Percentiles rank a stretch among this genome's conserved stretches.
These are phyloP conservation scores for Heteromeles arbutifolia DNA, from an alignment of 306 rosid genomes.

Conservation along the genomic window DNA sequence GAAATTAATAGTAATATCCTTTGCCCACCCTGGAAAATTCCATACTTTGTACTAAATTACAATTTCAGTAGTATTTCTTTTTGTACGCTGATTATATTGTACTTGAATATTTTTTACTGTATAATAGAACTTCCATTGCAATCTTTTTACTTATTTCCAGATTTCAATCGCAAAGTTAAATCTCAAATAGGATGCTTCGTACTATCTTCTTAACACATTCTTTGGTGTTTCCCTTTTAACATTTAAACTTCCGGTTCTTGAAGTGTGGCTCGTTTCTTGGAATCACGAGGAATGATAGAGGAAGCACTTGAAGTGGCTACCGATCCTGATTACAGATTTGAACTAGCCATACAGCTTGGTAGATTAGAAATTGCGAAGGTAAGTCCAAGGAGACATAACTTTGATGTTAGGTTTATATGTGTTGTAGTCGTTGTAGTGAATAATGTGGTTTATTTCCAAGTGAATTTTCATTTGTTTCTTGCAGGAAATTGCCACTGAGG, in stretches of 20 bases:
- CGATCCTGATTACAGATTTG: slow-evolving; percentile 94
- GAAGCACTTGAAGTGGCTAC: slow-evolving; percentile 97
- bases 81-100: background rate
- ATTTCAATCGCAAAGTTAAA: background rate
- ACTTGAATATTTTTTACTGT: background rate
- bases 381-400: slow-evolving; percentile 20
- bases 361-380: slow-evolving; percentile 94
- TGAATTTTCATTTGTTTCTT: slow-evolving; percentile 14
- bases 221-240: background rate
- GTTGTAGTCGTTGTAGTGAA: background rate
- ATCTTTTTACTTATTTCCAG: background rate
- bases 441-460: slow-evolving; percentile 4
- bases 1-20: background rate
- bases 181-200: background rate
- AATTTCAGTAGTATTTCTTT: background rate
- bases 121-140: background rate
- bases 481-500: slow-evolving; percentile 81
- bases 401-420: background rate
- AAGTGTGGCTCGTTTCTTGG: slow-evolving; percentile 98
- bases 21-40: background rate
- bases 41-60: background rate
- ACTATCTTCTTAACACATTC: background rate
- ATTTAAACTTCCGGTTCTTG: slow-evolving; percentile 1
- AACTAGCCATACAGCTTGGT: slow-evolving; percentile 93
- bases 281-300: slow-evolving; percentile 97